Base-by-base conservation (phyloP, 441 rosid genomes). In the California macrophylla region DNA sequence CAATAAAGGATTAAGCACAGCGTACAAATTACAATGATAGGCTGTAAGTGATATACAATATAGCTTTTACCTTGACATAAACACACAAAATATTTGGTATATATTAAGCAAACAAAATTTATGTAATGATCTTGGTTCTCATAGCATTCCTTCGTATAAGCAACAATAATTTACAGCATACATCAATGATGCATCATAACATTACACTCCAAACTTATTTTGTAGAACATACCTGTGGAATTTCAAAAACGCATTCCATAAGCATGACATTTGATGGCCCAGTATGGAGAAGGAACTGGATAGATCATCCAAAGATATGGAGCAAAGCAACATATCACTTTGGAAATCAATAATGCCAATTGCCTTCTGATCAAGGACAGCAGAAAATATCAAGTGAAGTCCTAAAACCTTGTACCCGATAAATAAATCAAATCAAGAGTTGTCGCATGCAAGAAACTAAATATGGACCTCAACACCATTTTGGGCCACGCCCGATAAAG, bases 201-300 rank as follows among this genome's bases (percentile, higher is more conserved):
- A n/a, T n/a, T n/a, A n/a, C n/a, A n/a, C n/a, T n/a, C n/a, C n/a
- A n/a, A n/a, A n/a, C n/a, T n/a, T n/a, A n/a, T n/a, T n/a, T 52
- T 12, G 45, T 58, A 68, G 52, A 45, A 60, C 76, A 74, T 74
- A 94, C 99, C 99, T 86, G 88, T 94, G 99, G 75, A 92, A 90
- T 75, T 74, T 83, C 56, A 94, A 82, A 82, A 94, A 90, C 34
- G 74, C 77, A 77, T 74, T 86, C 98, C 98, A 94, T 63, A 94
- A 82, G 77, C 77, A 80, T 50, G 79, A 83, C 28, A 85, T 67
- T 77, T 94, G 96, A 63, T 81, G 75, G 34, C 99, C 94, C 63
- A 86, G 76, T 72, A 83, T 78, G 74, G 84, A 74, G 72, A 88
- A 87, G 34, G 82, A 54, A 71, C 80, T 82, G 56, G 79, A 71